Conservation (phyloP, 345 rosid species). For the Salix exigua region DNA sequence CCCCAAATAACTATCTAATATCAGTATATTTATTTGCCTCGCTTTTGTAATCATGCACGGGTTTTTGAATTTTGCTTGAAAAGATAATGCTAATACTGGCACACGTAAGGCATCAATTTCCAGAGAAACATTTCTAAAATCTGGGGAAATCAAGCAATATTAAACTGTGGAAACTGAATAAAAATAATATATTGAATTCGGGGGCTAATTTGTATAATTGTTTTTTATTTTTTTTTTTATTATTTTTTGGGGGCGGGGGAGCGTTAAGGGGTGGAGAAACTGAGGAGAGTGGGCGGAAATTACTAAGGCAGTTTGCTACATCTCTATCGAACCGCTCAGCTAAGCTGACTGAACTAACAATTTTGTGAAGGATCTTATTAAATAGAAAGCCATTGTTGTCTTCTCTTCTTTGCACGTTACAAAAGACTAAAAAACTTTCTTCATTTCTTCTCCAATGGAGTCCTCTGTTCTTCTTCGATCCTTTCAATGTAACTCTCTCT, state of each 20-base stretch:
- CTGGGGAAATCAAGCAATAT: neutral
- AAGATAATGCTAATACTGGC: neutral
- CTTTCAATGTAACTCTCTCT: constrained; percentile 44
- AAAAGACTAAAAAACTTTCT: neutral
- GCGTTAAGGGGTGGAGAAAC: constrained; percentile 27
- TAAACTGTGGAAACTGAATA: neutral
- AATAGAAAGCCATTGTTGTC: neutral
- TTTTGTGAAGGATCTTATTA: neutral
- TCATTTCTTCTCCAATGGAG: constrained; percentile 47
- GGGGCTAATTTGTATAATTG: neutral
- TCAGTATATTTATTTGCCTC: too few species aligned
- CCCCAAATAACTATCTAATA: too few species aligned
- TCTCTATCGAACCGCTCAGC: neutral
- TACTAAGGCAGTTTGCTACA: constrained; percentile 16
- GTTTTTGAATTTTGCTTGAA: neutral
- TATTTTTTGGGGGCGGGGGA: too few species aligned
- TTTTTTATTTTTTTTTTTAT: too few species aligned
- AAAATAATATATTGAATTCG: neutral
- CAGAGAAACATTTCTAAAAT: neutral
- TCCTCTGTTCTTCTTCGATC: constrained; percentile 66
- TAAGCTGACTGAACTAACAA: neutral
- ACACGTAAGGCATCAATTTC: neutral
- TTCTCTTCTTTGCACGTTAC: neutral
- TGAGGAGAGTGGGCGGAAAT: constrained; percentile 36
- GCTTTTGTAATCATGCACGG: too few species aligned